phyloP scores from a whole-genome alignment of 768 basidiomycete species.

The Podaxis pistillaris region DNA sequence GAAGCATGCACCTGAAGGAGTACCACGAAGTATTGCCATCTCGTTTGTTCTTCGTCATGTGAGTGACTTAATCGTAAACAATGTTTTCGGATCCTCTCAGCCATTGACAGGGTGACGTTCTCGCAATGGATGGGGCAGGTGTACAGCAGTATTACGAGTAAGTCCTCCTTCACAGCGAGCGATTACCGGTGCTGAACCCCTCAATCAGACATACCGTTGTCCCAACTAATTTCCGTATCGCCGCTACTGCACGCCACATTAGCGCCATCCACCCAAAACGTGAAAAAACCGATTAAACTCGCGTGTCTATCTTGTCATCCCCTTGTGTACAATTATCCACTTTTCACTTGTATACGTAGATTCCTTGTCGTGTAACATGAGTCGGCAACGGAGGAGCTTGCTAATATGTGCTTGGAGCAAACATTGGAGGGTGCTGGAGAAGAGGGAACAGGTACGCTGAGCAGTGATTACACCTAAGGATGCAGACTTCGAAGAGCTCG shows the following conservation, averaged over 20 bases:
- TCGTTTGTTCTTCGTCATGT: conserved; percentile 69
- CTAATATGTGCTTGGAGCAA: conserved; percentile 20
- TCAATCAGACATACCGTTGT: conserved; percentile 65
- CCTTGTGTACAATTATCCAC: conserved; percentile 1
- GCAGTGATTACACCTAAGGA: conserved; percentile 2
- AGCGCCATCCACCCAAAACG: conserved; percentile 21
- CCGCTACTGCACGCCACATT: conserved; percentile 75
- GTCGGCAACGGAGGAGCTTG: conserved; percentile 27
- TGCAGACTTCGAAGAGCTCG: background rate
- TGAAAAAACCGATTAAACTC: conserved; percentile 16
- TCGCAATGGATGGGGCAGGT: conserved; percentile 72
- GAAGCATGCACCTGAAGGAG: conserved; percentile 31
- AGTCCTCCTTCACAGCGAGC: conserved; percentile 22
- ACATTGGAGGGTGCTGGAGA: conserved; percentile 14
- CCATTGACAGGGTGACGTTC: conserved; percentile 60
- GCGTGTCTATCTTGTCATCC: conserved; percentile 7
- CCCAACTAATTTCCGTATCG: conserved; percentile 74
- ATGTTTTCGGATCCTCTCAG: background rate
- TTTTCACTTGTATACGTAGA: background rate
- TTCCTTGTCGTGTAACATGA: conserved; percentile 18
- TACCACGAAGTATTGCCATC: conserved; percentile 39
- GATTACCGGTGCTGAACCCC: background rate
- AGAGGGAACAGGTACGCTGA: background rate
- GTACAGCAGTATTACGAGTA: conserved; percentile 75
- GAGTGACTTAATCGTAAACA: conserved; percentile 19